phyloP scores from a whole-genome alignment of 495 filamentous ascomycete genomes.

The Annulohypoxylon maeteangense region DNA sequence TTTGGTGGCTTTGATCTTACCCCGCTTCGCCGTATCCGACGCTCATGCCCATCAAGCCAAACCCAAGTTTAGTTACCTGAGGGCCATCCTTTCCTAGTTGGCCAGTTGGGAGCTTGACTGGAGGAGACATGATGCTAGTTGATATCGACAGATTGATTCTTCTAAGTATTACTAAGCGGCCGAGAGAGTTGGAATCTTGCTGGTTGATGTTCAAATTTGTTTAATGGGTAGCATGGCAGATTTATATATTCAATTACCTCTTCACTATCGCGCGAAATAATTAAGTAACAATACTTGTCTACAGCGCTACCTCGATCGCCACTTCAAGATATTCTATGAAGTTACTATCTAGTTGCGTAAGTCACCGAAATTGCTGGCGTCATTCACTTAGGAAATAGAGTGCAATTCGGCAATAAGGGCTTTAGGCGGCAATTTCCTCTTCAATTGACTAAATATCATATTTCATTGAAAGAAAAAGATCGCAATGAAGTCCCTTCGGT shows the following conservation, averaged over 20 bases:
- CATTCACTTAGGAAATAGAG: not conserved
- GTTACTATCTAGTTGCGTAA: not conserved
- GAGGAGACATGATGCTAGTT: slow-evolving; percentile 23
- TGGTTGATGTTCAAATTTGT: not conserved
- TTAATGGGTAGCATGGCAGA: not conserved
- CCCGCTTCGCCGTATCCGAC: slow-evolving; percentile 57
- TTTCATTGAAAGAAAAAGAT: not conserved
- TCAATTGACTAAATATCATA: not conserved
- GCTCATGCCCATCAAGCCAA: slow-evolving; percentile 65
- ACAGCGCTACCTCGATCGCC: not conserved
- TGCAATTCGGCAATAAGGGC: not conserved
- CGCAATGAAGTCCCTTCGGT: not conserved
- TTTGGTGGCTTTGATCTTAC: slow-evolving; percentile 18
- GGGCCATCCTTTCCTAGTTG: slow-evolving; percentile 65
- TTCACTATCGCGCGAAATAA: not conserved
- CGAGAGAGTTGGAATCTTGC: not conserved
- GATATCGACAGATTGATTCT: not conserved
- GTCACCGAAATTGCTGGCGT: not conserved
- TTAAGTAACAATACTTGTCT: not conserved
- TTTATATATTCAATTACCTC: slow-evolving; percentile 16
- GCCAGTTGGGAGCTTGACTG: slow-evolving; percentile 44
- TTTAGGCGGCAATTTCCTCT: not conserved
- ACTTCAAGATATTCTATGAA: not conserved
- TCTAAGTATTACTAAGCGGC: not conserved
- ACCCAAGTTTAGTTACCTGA: slow-evolving; percentile 64